Evolutionary conservation across 768 basidiomycete genomes (phyloP), one percentile per base, ranked within the genome.

Genomic region (Mycena galopus): DNA sequence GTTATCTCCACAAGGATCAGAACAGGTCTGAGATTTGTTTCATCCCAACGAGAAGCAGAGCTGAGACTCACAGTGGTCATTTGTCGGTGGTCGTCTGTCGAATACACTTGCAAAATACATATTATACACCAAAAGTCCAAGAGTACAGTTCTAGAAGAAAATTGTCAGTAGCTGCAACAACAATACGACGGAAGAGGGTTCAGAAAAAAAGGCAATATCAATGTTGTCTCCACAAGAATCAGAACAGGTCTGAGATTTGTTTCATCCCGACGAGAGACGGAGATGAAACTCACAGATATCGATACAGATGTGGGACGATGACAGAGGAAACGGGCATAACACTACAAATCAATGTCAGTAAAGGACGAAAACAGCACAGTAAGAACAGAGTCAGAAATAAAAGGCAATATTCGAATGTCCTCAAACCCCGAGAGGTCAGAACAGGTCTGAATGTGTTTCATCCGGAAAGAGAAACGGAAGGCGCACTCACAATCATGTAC

Each of bases 371-470:
- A 21, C 4, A 5, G n/a, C n/a, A n/a, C n/a, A 17, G 25, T 27
- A 14, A 33, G 1, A 14, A 63, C 63, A 72, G 73, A 67, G 76
- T 86, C 85, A 85, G 84, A 79, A 79, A 78, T 76, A 83, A 44
- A 83, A 88, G 88, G 89, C 89, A 90, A 90, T 90, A 85, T 81
- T 27, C 73, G 74, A 80, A 87, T 87, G 77, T 90, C 89, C 86
- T 86, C 87, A 89, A 65, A 55, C 70, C 69, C 27, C 81, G 84
- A 82, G 79, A 76, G 71, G 78, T 87, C 89, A 88, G 90, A 90
- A 91, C 89, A 91, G 90, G 90, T 92, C 90, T 91, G 89, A 90
- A 83, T 72, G 70, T 81, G 82, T 88, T 84, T 93, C 93, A 92
- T 94, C 92, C 82, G 65, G 42, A 77, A 77, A 44, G 8, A 57